Conservation (phyloP, 225 moss, liverwort and hornwort species). For the Ulota crispa region DNA sequence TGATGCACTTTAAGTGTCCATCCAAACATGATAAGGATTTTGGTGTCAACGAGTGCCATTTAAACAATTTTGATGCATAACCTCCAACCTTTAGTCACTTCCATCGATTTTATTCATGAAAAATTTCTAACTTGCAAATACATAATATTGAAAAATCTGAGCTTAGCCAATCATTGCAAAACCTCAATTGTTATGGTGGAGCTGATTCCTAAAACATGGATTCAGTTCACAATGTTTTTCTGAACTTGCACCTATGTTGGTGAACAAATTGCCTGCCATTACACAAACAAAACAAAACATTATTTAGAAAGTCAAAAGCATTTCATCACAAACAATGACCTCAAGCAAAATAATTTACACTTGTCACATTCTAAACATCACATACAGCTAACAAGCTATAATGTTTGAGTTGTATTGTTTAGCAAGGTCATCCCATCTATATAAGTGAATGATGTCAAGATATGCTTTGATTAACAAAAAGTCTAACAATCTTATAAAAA, state of each 20-base stretch:
- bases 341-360: no score
- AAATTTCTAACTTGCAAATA: neutral
- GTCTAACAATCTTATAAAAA: neutral
- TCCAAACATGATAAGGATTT: neutral
- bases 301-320: no score
- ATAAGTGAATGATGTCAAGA: no score
- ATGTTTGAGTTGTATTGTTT: no score
- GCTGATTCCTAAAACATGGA: neutral
- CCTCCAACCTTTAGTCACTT: neutral
- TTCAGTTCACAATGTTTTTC: neutral
- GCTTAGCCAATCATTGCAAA: neutral
- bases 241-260: neutral
- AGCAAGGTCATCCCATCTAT: no score
- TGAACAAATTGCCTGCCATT: slow-evolving; percentile 12
- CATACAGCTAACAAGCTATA: no score
- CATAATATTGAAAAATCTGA: neutral
- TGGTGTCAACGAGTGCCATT: neutral
- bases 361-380: no score
- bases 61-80: neutral
- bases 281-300: neutral
- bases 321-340: no score
- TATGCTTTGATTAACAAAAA: neutral
- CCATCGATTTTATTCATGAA: neutral
- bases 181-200: neutral
- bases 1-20: neutral